phyloP scores from a whole-genome alignment of 768 basidiomycete genomes.

The Termitomyces sp. region DNA sequence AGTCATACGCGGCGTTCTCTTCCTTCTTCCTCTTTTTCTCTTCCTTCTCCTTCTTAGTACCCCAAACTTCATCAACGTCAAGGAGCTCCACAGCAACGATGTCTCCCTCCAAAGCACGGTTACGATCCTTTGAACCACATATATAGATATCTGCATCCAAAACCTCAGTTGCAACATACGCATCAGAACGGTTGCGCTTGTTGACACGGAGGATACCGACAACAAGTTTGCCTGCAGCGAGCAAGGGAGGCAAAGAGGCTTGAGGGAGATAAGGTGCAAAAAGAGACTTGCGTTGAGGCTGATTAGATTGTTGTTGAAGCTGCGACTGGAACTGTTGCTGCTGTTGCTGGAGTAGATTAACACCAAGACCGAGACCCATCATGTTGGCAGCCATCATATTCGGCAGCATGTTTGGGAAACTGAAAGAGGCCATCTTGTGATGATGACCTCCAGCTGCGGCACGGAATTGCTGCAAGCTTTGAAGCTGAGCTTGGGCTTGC shows the following conservation, averaged over 20 bases:
- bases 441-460: conserved; percentile 93
- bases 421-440: conserved; percentile 96
- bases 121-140: conserved; percentile 97
- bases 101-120: conserved; percentile 96
- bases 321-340: conserved; percentile 95
- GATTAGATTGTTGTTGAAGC: conserved; percentile 85
- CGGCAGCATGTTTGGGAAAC: conserved; percentile 96
- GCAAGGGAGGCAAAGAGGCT: conserved; percentile 91
- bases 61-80: conserved; percentile 97
- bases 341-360: conserved; percentile 86
- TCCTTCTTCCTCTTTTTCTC: conserved; percentile 99
- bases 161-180: conserved; percentile 97
- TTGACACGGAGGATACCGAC: conserved; percentile 97
- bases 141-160: conserved; percentile 99
- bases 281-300: conserved; percentile 95
- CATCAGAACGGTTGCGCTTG: conserved; percentile 97
- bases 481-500: conserved; percentile 94
- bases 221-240: conserved; percentile 95
- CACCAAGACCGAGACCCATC: conserved; percentile 84
- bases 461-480: conserved; percentile 94
- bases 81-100: conserved; percentile 97
- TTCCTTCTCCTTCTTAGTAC: conserved; percentile 99
- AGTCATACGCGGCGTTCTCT: conserved; percentile 93
- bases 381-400: conserved; percentile 97
- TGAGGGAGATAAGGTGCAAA: conserved; percentile 99